Conservation (phyloP, 306 rosid genomes). For the Lagenaria siceraria region DNA sequence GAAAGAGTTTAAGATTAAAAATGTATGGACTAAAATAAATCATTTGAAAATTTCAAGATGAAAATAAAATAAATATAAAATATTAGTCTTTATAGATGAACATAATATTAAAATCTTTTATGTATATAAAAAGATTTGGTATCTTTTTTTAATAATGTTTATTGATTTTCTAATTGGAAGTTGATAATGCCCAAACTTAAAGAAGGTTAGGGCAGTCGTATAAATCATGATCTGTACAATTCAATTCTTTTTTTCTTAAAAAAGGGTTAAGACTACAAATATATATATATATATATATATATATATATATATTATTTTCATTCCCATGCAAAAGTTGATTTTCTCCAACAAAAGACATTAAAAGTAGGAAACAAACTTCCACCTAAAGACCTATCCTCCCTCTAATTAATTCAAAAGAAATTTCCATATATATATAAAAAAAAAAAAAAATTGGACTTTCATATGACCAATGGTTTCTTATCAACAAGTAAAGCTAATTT, state of each 20-base stretch:
- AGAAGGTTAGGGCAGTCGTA: neutral
- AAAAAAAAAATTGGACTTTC: conserved; percentile 34
- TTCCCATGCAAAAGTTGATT: conserved; percentile 7
- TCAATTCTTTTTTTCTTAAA: neutral
- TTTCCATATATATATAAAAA: too few relatives aligned
- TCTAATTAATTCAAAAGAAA: conserved; percentile 12
- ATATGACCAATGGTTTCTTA: conserved; percentile 23
- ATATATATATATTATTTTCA: neutral
- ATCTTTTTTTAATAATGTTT: neutral
- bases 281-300: neutral
- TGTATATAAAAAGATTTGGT: neutral
- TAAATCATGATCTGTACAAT: neutral
- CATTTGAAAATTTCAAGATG: neutral
- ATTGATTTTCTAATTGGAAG: neutral
- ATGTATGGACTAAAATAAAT: too few relatives aligned
- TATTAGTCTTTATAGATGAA: neutral
- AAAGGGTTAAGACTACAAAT: neutral
- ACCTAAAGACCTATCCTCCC: conserved; percentile 1
- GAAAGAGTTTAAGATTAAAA: neutral
- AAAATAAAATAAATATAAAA: neutral
- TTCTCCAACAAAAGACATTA: conserved; percentile 28
- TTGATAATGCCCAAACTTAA: neutral
- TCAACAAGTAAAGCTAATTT: conserved; percentile 32
- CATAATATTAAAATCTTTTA: neutral
- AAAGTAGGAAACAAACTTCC: neutral